Base-by-base conservation (phyloP, 2,329 filamentous ascomycete genomes). In the Chlorencoelia australis region DNA sequence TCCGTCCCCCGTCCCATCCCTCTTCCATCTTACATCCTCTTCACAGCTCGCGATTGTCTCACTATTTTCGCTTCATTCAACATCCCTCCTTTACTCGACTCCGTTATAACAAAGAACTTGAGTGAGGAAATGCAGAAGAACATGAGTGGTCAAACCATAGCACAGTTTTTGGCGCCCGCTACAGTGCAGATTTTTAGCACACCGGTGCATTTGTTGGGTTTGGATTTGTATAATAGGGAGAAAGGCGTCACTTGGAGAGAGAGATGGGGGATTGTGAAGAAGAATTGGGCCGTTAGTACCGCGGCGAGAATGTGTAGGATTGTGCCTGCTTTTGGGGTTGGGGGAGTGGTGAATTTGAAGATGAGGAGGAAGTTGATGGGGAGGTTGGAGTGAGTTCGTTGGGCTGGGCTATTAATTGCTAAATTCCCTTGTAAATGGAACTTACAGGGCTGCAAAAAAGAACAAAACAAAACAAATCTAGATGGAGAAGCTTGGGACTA, bases 1-100 rank as follows among this genome's bases (percentile, higher is more conserved):
- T 57, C 64, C 1, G n/a, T n/a, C n/a, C 70, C 61, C 8, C 66
- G 69, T 11, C 61, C 68, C 17, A 80, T 94, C 0, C 78, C 83
- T 0, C 60, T 75, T 20, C 66, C 80, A 2, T 83, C 79, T 7
- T 91, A 87, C 60, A 65, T 69, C 1, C 73, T 94, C 39, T 95
- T 94, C 66, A 78, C 83, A 3, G 55, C 81, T 37, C 77, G 88
- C 50, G 88, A 95, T 63, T 85, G 80, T 60, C 64, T 94, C 43
- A 94, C 88, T 34, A 87, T 94, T 51, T 94, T 93, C 58, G 86
- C 86, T 4, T 84, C 77, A 9, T 96, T 95, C 70, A 95, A 95
- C 56, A 65, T 94, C 2, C 89, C 89, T 0, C 74, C 84, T 0
- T 54, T 91, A 2, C 67, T 95, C 7, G 84, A 83, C 0, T 85